These are phyloP conservation scores for Trichoderma aggressivum DNA, from an alignment of 2,329 filamentous ascomycete genomes.

Conservation along the genomic window DNA sequence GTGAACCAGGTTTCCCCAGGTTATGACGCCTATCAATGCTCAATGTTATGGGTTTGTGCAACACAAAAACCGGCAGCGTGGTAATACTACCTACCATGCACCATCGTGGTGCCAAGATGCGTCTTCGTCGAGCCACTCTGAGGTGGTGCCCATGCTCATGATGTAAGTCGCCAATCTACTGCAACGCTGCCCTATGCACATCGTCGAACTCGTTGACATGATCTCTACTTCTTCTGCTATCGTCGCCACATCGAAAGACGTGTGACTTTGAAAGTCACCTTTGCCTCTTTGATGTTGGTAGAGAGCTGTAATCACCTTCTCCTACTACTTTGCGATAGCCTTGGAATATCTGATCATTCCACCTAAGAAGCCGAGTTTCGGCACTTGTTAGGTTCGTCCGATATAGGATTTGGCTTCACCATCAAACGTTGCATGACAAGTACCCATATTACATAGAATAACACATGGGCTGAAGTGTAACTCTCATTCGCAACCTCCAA, in stretches of 20 bases:
- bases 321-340: neutral
- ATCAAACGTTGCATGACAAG: neutral
- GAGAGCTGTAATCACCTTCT: neutral
- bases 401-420: neutral
- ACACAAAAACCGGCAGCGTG: neutral
- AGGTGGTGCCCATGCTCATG: neutral
- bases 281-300: neutral
- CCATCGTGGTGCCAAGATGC: neutral
- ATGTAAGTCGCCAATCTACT: constrained; percentile 1
- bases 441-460: neutral
- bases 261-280: neutral
- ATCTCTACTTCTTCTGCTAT: neutral
- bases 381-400: neutral
- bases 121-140: neutral
- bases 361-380: neutral
- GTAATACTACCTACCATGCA: constrained; percentile 4
- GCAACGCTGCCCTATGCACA: neutral
- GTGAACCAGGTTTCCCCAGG: neutral
- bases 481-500: neutral
- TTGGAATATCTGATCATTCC: neutral
- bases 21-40: neutral
- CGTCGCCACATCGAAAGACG: neutral
- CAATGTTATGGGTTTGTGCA: neutral
- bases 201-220: neutral
- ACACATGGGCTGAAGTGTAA: neutral